Percentiles rank a stretch among this genome's conserved stretches.
These are phyloP conservation scores for Dictyophora rubrovolvata DNA, from an alignment of 768 basidiomycete species.

Conservation along the genomic window DNA sequence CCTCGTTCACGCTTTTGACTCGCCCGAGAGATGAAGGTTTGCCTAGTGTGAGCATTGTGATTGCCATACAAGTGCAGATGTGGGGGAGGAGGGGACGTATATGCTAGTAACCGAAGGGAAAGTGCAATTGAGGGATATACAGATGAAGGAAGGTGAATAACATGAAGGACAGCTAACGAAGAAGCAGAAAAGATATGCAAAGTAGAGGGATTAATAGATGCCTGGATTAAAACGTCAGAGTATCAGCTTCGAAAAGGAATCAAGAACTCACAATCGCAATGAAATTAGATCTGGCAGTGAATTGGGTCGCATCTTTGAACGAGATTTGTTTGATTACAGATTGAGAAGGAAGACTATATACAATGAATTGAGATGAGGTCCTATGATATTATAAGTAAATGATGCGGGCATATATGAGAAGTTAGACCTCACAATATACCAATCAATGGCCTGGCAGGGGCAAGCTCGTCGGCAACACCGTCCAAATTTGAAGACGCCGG, in stretches of 20 bases:
- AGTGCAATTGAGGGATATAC: conserved; percentile 46
- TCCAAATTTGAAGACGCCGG: conserved; percentile 11
- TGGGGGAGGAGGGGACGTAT: conserved; percentile 30
- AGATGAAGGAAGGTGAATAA: conserved; percentile 26
- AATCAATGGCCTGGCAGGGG: conserved; percentile 24
- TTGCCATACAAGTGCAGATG: conserved; percentile 3
- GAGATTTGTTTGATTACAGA: conserved; percentile 38
- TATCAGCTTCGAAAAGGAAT: not conserved
- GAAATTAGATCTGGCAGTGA: conserved; percentile 21
- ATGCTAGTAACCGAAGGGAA: conserved; percentile 55
- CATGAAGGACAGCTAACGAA: conserved; percentile 41
- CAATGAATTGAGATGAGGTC: conserved; percentile 20
- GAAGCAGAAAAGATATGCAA: conserved; percentile 48
- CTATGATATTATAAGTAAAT: conserved; percentile 12
- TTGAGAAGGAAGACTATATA: conserved; percentile 41
- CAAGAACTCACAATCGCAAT: conserved; percentile 45
- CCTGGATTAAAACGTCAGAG: conserved; percentile 27
- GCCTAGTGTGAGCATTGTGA: conserved; percentile 15
- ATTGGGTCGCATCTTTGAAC: conserved; percentile 34
- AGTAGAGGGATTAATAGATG: conserved; percentile 42
- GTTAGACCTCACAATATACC: conserved; percentile 24
- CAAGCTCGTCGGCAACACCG: conserved; percentile 20
- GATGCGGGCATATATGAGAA: not conserved
- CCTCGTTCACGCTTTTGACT: not conserved
- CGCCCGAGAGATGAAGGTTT: conserved; percentile 15